Base-by-base conservation (phyloP, 2,329 filamentous ascomycete species). In the Rachicladosporium sp. region DNA sequence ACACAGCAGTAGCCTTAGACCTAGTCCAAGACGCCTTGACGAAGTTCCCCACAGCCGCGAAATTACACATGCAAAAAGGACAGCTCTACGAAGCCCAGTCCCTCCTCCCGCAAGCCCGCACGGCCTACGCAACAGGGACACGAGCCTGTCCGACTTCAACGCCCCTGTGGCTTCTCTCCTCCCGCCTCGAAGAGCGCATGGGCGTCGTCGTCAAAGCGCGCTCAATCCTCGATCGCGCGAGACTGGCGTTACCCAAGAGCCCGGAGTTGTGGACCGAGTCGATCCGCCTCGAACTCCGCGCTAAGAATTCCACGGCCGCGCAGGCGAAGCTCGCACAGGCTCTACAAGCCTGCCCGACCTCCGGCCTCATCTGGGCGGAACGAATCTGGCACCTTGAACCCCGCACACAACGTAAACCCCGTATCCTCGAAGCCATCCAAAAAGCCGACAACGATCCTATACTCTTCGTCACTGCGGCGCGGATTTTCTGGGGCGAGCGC, bases 1-100 rank as follows among this genome's bases (percentile, higher is more conserved):
- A 91, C 51, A 70, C 70, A 19, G 85, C 94, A 35, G 77, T 78
- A 1, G 88, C 91, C 0, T 71, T 98, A 10, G 83, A 93, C 53
- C 77, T 98, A 8, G 84, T 84, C 33, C 85, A 88, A 43, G 81
- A 93, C 57, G 91, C 82, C 1, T 68, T 98, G 29, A 80, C 88
- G 48, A 73, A 85, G 7, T 98, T 93, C 66, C 89, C 91, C 1
- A 75, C 78, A 33, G 77, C 82, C 9, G 73, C 85, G 38, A 96
- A 96, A 63, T 71, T 98, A 15, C 95, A 89, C 81, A 95, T 96
- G 83, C 84, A 94, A 68, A 98, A 98, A 64, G 91, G 93, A 0
- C 91, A 98, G 58, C 91, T 96, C 46, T 98, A 98, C 68, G 83
- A 95, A 56, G 74, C 79, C 33, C 73, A 87, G 35, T 79, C 75